Evolutionary conservation across 345 rosid genomes (phyloP), one percentile per base, ranked within the genome.

Genomic region (Citrus medica): DNA sequence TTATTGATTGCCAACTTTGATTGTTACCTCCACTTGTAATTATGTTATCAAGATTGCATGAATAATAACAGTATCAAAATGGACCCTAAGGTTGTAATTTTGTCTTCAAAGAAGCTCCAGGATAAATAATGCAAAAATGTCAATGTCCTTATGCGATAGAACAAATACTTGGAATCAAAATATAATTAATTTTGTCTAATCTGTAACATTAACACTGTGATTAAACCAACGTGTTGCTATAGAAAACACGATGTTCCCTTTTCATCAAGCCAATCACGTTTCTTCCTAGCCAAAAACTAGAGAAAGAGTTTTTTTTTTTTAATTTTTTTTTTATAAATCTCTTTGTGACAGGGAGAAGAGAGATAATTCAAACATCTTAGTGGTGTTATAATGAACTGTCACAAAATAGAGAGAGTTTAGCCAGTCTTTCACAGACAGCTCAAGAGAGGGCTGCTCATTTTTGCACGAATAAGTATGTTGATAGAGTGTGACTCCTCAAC

Each of bases 401-500:
- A 19, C 62, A 16, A 28, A 28, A 58, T 67, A 37, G n/a, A 69
- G n/a, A 69, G 21, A 40, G 58, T 28, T 61, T 37, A 71, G 64
- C 6, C 17, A 61, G 60, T 70, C 37, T 71, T 62, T 71, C 53
- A 30, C 55, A 70, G 37, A 78, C 63, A 71, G 58, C 70, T 27
- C 51, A 78, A 48, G 76, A 69, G 33, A 24, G n/a, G 58, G 37
- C 19, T 27, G 21, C 28, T 13, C 40, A 27, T 35, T 30, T 19
- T 61, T 64, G 73, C 78, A 73, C 82, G 30, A 63, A 73, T 67
- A 73, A 59, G 69, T 38, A 60, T 58, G 82, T 30, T 66, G 78
- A 59, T 56, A 24, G 33, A 24, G 58, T 22, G 58, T 64, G 77
- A 64, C 40, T 46, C 65, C 33, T 17, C 4, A 35, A 30, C 58